Percentiles rank a stretch among this genome's conserved stretches.
These are phyloP conservation scores for Lactarius sp. DNA, from an alignment of 768 basidiomycete species.

Conservation along the genomic window DNA sequence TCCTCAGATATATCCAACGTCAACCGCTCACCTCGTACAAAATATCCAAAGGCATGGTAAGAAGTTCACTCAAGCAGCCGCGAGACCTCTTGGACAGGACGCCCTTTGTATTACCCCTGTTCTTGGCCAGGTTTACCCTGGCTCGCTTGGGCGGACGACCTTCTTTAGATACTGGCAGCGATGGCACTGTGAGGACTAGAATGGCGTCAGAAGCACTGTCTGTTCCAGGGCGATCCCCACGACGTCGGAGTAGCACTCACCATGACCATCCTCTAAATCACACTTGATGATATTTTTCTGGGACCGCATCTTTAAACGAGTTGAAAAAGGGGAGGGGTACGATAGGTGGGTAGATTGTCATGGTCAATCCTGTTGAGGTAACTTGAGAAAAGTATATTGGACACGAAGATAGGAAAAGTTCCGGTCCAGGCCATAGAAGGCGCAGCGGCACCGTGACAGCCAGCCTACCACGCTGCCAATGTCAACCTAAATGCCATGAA, in stretches of 20 bases:
- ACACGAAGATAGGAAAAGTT: too few relatives aligned
- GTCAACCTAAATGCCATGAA: too few relatives aligned
- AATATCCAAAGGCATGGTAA: conserved; percentile 30
- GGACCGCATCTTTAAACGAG: neutral
- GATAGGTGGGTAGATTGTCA: neutral
- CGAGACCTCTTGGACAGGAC: neutral
- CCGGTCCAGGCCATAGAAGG: too few relatives aligned
- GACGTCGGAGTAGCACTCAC: neutral
- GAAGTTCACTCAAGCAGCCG: conserved; percentile 19
- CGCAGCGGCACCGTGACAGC: too few relatives aligned
- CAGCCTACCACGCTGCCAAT: too few relatives aligned
- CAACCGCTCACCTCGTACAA: conserved; percentile 29
- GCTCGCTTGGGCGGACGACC: conserved; percentile 2
- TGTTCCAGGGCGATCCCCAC: neutral
- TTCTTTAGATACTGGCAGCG: neutral
- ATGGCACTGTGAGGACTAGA: neutral
- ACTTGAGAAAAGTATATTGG: too few relatives aligned
- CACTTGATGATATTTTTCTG: neutral
- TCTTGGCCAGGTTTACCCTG: neutral
- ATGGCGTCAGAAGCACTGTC: neutral
- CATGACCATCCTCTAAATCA: neutral
- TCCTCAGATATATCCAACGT: neutral
- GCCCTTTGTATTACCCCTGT: neutral
- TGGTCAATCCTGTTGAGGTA: neutral
- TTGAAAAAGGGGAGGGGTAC: too few relatives aligned